Evolutionary conservation across 352 stramenopile species (phyloP).

Genomic region (Phytopythium sindhum): DNA sequence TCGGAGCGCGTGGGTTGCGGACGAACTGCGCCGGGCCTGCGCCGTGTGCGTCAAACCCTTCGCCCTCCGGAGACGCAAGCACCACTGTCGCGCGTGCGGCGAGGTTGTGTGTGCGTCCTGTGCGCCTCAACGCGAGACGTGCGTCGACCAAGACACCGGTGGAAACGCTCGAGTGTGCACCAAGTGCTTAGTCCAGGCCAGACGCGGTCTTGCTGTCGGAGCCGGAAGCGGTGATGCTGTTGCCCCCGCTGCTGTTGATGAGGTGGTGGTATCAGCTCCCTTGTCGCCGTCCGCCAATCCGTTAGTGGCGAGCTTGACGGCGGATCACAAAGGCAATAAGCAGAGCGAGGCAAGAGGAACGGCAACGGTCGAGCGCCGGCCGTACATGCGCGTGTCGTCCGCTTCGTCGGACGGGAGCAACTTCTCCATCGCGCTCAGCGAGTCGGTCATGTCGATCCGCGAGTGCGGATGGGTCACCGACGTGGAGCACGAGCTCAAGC

Average conservation of each 20-base stretch:
- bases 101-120: slow-evolving; percentile 74
- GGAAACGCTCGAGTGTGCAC: slow-evolving; percentile 52
- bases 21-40: slow-evolving; percentile 53
- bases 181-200: slow-evolving; percentile 53
- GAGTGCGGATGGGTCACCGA: slow-evolving; percentile 1
- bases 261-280: neutral
- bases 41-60: slow-evolving; percentile 69
- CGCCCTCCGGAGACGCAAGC: slow-evolving; percentile 49
- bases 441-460: slow-evolving; percentile 27
- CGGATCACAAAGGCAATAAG: neutral
- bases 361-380: neutral
- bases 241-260: neutral
- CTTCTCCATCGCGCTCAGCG: slow-evolving; percentile 46
- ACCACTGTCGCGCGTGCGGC: slow-evolving; percentile 71
- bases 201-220: slow-evolving; percentile 3
- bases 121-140: slow-evolving; percentile 38
- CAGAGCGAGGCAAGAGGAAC: neutral
- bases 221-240: neutral
- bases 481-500: neutral
- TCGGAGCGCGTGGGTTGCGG: slow-evolving; percentile 50
- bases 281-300: neutral
- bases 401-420: slow-evolving; percentile 44
- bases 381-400: slow-evolving; percentile 15
- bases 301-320: neutral
- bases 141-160: neutral